phyloP scores from a whole-genome alignment of 345 rosid genomes.

The Eutrema japonicum region DNA sequence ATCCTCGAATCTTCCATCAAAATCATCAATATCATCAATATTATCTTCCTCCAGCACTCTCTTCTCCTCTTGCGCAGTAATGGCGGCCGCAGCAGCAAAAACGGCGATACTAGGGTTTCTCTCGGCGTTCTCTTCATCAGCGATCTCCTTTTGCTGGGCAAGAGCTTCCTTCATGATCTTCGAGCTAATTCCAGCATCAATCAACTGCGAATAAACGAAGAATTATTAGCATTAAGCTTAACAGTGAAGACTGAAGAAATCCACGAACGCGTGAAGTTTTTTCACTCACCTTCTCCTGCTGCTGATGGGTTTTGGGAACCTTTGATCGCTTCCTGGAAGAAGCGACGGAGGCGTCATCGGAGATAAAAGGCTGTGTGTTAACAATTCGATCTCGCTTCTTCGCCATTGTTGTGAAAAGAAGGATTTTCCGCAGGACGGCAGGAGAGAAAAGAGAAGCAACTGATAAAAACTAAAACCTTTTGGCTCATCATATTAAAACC shows the following conservation, averaged over 20 bases:
- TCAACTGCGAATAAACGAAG: conserved; percentile 43
- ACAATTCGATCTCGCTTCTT: conserved; percentile 66
- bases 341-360: conserved; percentile 53
- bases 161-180: conserved; percentile 86
- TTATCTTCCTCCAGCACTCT: conserved; percentile 58
- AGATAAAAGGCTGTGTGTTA: conserved; percentile 68
- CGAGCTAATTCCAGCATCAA: conserved; percentile 71
- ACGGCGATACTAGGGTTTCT: conserved; percentile 43
- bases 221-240: background rate
- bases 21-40: conserved; percentile 65
- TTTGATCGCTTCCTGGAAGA: conserved; percentile 68
- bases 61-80: conserved; percentile 47
- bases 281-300: conserved; percentile 51
- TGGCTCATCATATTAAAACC: conserved; percentile 18
- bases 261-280: background rate
- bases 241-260: background rate
- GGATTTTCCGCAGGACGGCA: conserved; percentile 12
- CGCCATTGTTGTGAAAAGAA: conserved; percentile 37
- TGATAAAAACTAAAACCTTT: conserved; percentile 12
- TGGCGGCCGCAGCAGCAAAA: conserved; percentile 44
- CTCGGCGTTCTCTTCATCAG: conserved; percentile 61
- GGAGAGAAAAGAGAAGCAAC: conserved; percentile 10
- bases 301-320: conserved; percentile 67
- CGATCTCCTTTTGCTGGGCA: conserved; percentile 81
- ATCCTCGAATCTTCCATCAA: conserved; percentile 64